A percentile compares a stretch with the other conserved stretches of the same genome.
phyloP scores from a whole-genome alignment of 371 early-diverging fungal genomes.

The Globomyces sp. region DNA sequence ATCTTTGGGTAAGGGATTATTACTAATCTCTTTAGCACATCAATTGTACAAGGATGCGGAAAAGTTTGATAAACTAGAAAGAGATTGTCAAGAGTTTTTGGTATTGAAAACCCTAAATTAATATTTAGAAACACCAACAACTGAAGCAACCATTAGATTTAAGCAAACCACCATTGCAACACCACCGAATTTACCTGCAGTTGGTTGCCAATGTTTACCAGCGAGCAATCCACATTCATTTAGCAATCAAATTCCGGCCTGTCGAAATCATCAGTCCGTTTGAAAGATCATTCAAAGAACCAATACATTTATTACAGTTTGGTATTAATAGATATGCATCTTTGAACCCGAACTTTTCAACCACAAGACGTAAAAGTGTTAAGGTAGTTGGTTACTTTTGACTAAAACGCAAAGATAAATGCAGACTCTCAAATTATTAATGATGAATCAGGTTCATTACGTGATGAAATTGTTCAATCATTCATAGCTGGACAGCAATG shows the following conservation, averaged over 20 bases:
- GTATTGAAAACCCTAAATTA: no score
- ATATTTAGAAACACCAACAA: no score
- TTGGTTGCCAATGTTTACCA: not conserved
- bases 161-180: no score
- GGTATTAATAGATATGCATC: not conserved
- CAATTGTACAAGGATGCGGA: not conserved
- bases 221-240: not conserved
- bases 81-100: not conserved
- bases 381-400: not conserved
- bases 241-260: not conserved
- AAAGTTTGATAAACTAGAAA: not conserved
- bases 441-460: not conserved
- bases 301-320: not conserved
- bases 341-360: not conserved
- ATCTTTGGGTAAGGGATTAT: not conserved
- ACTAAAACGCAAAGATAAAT: not conserved
- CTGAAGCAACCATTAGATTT: no score
- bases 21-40: not conserved
- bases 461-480: not conserved
- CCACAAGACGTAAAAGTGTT: no score
- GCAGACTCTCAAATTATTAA: not conserved
- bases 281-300: not conserved
- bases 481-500: slow-evolving; percentile 2
- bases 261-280: not conserved
- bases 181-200: not conserved